These are phyloP conservation scores for Fraxinus albicans DNA, from an alignment of 305 asterid genomes.

Conservation along the genomic window DNA sequence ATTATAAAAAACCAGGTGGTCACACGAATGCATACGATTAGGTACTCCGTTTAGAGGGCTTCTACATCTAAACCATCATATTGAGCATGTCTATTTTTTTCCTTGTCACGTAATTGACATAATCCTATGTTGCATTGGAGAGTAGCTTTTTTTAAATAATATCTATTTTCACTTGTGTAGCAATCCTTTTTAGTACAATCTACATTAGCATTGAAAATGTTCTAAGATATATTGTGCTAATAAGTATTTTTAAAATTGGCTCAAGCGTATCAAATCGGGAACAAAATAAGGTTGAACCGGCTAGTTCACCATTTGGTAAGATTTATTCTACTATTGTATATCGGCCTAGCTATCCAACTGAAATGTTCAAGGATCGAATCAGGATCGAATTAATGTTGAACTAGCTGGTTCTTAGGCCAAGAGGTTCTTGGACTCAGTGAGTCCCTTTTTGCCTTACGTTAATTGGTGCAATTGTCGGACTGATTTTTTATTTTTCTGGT, in stretches of 20 bases:
- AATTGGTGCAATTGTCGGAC: neutral
- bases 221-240: too few relatives aligned
- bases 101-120: neutral
- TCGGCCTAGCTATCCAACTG: neutral
- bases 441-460: neutral
- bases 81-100: neutral
- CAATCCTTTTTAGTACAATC: neutral
- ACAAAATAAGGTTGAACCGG: neutral
- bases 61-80: neutral
- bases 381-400: neutral
- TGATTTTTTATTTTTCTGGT: neutral
- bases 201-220: too few relatives aligned
- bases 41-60: neutral
- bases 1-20: too few relatives aligned
- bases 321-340: neutral
- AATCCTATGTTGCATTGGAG: too few relatives aligned
- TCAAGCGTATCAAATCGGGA: neutral
- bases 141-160: neutral
- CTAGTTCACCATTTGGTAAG: neutral
- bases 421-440: neutral
- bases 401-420: neutral
- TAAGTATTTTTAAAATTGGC: too few relatives aligned
- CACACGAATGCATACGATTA: too few relatives aligned
- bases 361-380: neutral
- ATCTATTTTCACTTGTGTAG: neutral